Base-by-base conservation (phyloP, 1,284 basidiomycete genomes). In the Puccinia hordei region DNA sequence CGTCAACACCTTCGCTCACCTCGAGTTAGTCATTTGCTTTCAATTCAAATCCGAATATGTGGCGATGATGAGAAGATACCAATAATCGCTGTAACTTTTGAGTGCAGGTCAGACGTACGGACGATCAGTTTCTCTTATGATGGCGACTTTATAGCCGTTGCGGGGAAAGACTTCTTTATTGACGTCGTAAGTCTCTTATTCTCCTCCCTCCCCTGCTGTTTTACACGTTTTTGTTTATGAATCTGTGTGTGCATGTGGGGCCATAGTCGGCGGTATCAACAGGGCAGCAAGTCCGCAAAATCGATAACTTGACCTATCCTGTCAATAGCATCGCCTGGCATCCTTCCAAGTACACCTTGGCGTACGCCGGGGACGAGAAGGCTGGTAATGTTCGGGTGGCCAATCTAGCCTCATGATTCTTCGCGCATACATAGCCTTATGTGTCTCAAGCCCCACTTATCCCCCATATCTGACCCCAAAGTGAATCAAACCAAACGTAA, bases 81-180 rank as follows among this genome's bases (percentile, higher is more conserved):
- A n/a, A 59, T 33, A 4, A 30, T 33, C 33, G 27, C 15, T 2
- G 2, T 17, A 9, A 12, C 33, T 33, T 4, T 59, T 33, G 13
- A 27, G 27, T 19, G 35, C 46, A 66, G 74, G 6, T 65, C 73
- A 41, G 73, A 74, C 30, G 73, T 74, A 0, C 79, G 84, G 19
- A 80, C 82, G 9, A 83, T 85, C 24, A 81, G 81, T 1, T 85
- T 85, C 66, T 84, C 83, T 13, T 82, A 82, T 72, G 84, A 85
- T 27, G 84, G 84, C 1, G 84, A 85, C 61, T 81, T 85, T 33
- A 65, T 85, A 0, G 84, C 84, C 0, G 81, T 82, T 0, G 84
- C 83, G 27, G 84, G 84, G 0, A 84, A 85, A 69, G 84, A 85
- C 63, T 24, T 73, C 1, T 82, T 82, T 22, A 82, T 84, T 53